Percentiles rank a stretch among this genome's conserved stretches.
These are phyloP conservation scores for Petunia axillaris DNA, from an alignment of 257 asterid genomes.

Conservation along the genomic window DNA sequence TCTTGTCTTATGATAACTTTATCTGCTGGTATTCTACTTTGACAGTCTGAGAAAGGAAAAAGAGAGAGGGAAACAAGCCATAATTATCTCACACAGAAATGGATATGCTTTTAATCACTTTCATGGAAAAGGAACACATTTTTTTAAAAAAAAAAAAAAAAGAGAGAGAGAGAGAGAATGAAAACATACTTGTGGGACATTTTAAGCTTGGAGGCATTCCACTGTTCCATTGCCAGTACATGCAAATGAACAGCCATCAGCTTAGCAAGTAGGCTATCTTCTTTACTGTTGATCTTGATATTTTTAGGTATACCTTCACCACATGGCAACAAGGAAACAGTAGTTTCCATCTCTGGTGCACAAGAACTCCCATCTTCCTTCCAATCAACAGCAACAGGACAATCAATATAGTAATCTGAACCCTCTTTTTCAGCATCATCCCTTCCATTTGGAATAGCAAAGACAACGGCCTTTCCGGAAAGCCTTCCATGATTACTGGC, in stretches of 20 bases:
- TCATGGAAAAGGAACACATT: conserved; percentile 14
- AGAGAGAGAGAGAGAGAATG: neutral
- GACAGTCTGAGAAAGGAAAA: neutral
- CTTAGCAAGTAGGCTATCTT: conserved; percentile 59
- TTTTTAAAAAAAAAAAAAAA: conserved; percentile 26
- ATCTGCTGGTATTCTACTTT: conserved; percentile 18
- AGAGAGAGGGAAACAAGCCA: neutral
- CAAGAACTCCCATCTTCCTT: conserved; percentile 23
- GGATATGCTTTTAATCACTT: neutral
- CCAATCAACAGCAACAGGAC: conserved; percentile 36
- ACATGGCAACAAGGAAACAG: conserved; percentile 39
- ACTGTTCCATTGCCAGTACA: conserved; percentile 79
- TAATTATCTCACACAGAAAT: neutral
- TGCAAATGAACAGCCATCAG: conserved; percentile 70
- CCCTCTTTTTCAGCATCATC: conserved; percentile 45
- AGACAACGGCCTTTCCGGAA: conserved; percentile 36
- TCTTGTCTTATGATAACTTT: conserved; percentile 1
- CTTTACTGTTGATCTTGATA: conserved; percentile 37
- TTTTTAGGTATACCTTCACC: conserved; percentile 36
- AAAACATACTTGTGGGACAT: conserved; percentile 53
- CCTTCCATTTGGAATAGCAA: conserved; percentile 46
- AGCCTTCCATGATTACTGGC: conserved; percentile 35
- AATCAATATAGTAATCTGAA: conserved; percentile 42
- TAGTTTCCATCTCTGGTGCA: conserved; percentile 34
- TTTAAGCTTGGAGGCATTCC: conserved; percentile 67